A percentile compares a stretch with the other conserved stretches of the same genome.
Conservation (phyloP, 73 alveolate genomes). For the Strombidium stylifer region DNA sequence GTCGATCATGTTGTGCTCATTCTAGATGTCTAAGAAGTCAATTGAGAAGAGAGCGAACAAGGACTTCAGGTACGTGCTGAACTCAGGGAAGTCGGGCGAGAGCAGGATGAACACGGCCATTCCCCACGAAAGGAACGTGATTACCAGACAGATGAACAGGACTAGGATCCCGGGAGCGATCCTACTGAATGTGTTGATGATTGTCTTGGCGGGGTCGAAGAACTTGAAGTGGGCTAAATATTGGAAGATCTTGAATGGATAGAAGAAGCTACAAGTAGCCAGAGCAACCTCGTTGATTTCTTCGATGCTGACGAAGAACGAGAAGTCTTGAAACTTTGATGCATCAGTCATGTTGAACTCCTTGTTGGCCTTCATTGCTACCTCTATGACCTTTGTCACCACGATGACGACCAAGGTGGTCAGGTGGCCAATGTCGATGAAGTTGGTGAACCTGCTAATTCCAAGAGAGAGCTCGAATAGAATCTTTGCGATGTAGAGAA, state of each 20-base stretch:
- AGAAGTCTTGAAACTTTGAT: neutral
- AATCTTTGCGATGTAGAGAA: neutral
- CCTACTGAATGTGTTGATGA: neutral
- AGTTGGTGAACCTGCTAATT: neutral
- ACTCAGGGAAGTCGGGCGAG: neutral
- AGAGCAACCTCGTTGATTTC: neutral
- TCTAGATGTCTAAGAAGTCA: neutral
- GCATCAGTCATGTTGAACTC: neutral
- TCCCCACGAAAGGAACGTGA: neutral
- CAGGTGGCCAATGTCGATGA: neutral
- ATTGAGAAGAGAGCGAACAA: neutral
- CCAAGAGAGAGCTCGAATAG: neutral
- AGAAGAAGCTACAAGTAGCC: neutral
- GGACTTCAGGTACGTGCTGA: neutral
- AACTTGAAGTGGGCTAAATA: neutral
- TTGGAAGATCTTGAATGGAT: neutral
- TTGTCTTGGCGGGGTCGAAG: neutral
- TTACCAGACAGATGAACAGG: neutral
- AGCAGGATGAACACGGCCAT: neutral
- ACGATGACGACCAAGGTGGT: neutral
- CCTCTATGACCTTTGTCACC: neutral
- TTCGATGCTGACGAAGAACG: neutral
- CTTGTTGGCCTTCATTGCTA: neutral
- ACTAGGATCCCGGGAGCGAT: neutral
- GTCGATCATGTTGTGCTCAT: neutral